Evolutionary conservation across 495 filamentous ascomycete species (phyloP), one percentile per base, ranked within the genome.

Genomic region (Penicillium paxilli): DNA sequence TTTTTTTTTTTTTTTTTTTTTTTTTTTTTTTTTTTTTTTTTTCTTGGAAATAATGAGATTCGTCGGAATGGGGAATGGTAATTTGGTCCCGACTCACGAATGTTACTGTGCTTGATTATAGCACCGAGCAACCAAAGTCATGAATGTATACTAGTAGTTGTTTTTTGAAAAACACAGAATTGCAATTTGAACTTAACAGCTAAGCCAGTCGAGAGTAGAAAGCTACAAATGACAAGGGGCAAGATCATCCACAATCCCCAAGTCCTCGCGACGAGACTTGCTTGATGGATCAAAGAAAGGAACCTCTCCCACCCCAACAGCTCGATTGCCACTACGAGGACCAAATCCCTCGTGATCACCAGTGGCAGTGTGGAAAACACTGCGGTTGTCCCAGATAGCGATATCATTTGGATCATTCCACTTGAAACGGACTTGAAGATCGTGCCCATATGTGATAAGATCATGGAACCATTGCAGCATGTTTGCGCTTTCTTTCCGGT

Each of bases 371-470:
- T 91, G 88, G 67, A 83, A 89, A 4, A 82, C 78, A 53, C 78
- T 81, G 14, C 88, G 71, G 58, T 91, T 90, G 60, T 90, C 88
- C 88, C 88, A 92, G 58, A 92, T 89, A 0, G 87, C 87, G 14
- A 86, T 60, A 62, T 85, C 80, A 58, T 83, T 80, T 2, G 60
- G 58, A 37, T 75, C 57, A 19, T 75, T 57, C 85, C 84, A 91
- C 52, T 76, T 72, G 62, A 80, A 74, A 17, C 88, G 72, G 1
- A 89, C 86, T 70, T 91, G 88, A 44, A 88, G 69, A 57, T 91
- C 87, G 63, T 88, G 87, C 48, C 88, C 89, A 63, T 89, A 80
- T 7, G 78, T 74, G 37, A 90, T 72, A 17, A 89, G 69, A 32
- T 77, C 52, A 16, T 78, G 65, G 57, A 91, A 83, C 73, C 80